Percentiles rank a stretch among this genome's conserved stretches.
Conservation (phyloP, 495 filamentous ascomycete genomes). For the Neurospora sp. region DNA sequence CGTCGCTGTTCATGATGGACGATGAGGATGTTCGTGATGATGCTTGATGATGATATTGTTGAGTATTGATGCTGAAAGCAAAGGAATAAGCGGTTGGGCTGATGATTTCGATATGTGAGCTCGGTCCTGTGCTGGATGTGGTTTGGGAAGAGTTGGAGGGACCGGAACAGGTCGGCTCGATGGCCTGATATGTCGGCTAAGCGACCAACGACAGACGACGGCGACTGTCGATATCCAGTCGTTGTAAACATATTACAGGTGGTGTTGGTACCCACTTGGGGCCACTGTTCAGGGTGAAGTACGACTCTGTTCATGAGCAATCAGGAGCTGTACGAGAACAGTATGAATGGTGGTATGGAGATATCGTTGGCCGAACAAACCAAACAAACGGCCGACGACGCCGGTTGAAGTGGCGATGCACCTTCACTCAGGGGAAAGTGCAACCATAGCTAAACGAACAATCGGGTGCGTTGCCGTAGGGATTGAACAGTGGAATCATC, state of each 20-base stretch:
- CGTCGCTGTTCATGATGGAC: neutral
- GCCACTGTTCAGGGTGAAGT: neutral
- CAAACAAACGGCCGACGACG: neutral
- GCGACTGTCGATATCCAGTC: neutral
- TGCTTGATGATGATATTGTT: neutral
- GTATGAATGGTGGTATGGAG: neutral
- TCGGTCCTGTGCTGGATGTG: neutral
- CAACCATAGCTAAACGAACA: neutral
- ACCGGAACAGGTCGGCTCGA: neutral
- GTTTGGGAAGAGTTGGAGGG: neutral
- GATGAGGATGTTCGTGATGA: neutral
- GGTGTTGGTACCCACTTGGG: neutral
- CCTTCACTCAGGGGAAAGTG: neutral
- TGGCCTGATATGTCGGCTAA: neutral
- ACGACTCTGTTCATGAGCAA: neutral
- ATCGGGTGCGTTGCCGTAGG: neutral
- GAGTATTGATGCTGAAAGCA: neutral
- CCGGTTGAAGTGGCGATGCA: neutral
- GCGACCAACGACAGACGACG: neutral
- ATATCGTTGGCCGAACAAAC: neutral
- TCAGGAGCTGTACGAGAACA: neutral
- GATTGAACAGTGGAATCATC: neutral
- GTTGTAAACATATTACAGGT: neutral
- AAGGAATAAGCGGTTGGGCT: neutral
- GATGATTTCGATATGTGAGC: neutral